Conservation (phyloP, 129 eudicot genomes). For the Artemisia tridentata region DNA sequence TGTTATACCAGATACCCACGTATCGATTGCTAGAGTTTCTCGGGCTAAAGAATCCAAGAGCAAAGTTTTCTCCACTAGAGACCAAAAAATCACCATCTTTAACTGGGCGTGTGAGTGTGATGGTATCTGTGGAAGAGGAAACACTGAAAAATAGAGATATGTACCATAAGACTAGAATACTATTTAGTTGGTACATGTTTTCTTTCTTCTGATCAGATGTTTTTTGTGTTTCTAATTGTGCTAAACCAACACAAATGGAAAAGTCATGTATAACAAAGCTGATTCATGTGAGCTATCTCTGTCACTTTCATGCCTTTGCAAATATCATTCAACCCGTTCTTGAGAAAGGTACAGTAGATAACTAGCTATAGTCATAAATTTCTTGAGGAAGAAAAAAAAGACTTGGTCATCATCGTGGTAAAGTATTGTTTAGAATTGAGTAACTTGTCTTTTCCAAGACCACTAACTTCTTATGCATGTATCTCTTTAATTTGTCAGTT, state of each 20-base stretch:
- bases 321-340: not conserved
- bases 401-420: too few species aligned
- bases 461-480: too few species aligned
- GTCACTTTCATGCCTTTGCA: not conserved
- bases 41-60: conserved; percentile 50
- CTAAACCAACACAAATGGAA: not conserved
- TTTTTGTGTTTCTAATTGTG: not conserved
- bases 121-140: conserved; percentile 31
- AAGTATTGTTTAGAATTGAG: too few species aligned
- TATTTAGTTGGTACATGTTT: conserved; percentile 3
- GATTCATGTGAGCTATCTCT: not conserved
- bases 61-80: conserved; percentile 34
- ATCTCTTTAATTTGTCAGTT: too few species aligned
- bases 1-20: conserved; percentile 51
- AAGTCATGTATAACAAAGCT: not conserved
- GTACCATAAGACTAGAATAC: conserved; percentile 1
- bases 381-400: too few species aligned
- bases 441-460: too few species aligned
- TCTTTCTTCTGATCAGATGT: not conserved
- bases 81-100: conserved; percentile 39
- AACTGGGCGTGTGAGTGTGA: conserved; percentile 27
- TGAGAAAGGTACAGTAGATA: too few species aligned
- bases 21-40: conserved; percentile 36
- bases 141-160: conserved; percentile 18
- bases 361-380: too few species aligned